Conservation (phyloP, 345 rosid genomes). For the Diplotaxis tenuifolia region DNA sequence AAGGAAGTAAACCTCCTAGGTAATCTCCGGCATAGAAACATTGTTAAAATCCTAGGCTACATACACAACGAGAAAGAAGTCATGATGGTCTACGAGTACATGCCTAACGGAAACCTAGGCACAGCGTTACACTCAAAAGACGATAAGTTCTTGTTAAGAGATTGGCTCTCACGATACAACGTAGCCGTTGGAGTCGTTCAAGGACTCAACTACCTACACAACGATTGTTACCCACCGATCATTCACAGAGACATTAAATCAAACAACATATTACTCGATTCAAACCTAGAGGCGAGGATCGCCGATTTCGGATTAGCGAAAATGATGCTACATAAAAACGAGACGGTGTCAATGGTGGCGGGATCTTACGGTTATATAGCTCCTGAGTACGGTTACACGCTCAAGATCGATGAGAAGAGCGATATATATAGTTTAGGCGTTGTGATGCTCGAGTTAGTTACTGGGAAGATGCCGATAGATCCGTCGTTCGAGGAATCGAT, state of each 20-base stretch:
- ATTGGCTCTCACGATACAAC: constrained; percentile 86
- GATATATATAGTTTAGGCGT: constrained; percentile 82
- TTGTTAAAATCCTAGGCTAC: constrained; percentile 71
- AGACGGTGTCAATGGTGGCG: constrained; percentile 86
- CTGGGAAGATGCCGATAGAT: constrained; percentile 80
- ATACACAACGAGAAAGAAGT: constrained; percentile 76
- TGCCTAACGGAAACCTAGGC: constrained; percentile 86
- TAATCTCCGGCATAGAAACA: constrained; percentile 77
- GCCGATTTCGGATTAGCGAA: constrained; percentile 93
- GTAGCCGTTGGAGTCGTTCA: constrained; percentile 88
- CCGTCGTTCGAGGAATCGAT: constrained; percentile 68
- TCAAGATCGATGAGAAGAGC: constrained; percentile 88
- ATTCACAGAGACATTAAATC: constrained; percentile 96
- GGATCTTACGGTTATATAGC: constrained; percentile 96
- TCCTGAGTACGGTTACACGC: constrained; percentile 85
- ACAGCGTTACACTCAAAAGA: constrained; percentile 70
- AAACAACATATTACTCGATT: constrained; percentile 73
- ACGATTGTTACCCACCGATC: constrained; percentile 75
- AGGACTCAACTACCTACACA: constrained; percentile 80
- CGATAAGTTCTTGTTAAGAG: constrained; percentile 62
- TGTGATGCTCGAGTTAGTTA: constrained; percentile 72
- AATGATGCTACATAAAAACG: constrained; percentile 77
- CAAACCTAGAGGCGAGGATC: constrained; percentile 68
- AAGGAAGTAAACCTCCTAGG: constrained; percentile 79
- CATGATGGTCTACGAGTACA: constrained; percentile 74